Base-by-base conservation (phyloP, 768 basidiomycete species). In the Tulasnella sp. region DNA sequence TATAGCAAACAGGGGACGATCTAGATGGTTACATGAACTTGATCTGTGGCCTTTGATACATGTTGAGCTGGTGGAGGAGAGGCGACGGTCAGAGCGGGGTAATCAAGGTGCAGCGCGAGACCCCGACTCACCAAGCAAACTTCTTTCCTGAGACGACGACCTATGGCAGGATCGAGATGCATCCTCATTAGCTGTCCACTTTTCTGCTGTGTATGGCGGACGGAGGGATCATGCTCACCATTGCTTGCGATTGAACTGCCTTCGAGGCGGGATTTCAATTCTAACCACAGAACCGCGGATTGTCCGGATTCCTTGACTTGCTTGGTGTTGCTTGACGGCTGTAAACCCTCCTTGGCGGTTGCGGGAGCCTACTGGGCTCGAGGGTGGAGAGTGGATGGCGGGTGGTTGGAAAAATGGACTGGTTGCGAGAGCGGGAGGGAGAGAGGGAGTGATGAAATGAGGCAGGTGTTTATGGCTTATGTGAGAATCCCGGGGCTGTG, bases 31-130 rank as follows among this genome's bases (percentile, higher is more conserved):
- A 83, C 96, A 98, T 18, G 90, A 90, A 3, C 94, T 95, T 16
- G 95, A 96, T 75, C 96, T 91, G 82, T 98, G 95, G 0, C 96
- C 96, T 85, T 96, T 96, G 83, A 96, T 96, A 84, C 96, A 98
- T 16, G 94, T 92, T 86, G 92, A 93, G 84, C 95, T 96, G 81
- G 29, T 44, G 46, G n/a, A 18, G 9, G 23, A 23, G 70, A 15
- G 29, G 5, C 18, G n/a, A 32, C 26, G 39, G 77, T 77, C 55
- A 77, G 75, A 32, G 75, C n/a, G 35, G 69, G 26, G 44, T 42
- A 44, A 73, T 20, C 7, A 23, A 70, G 35, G 18, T 37, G 67
- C 46, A 37, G 35, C 35, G 74, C 48, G 32, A 76, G 26, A 18
- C 20, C 6, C 32, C 42, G 46, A 42, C 77, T 71, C 44, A 77